Percentiles rank a stretch among this genome's conserved stretches.
Evolutionary conservation across 2,329 filamentous ascomycete genomes (phyloP).

Genomic region (Fonsecaea pedrosoi): DNA sequence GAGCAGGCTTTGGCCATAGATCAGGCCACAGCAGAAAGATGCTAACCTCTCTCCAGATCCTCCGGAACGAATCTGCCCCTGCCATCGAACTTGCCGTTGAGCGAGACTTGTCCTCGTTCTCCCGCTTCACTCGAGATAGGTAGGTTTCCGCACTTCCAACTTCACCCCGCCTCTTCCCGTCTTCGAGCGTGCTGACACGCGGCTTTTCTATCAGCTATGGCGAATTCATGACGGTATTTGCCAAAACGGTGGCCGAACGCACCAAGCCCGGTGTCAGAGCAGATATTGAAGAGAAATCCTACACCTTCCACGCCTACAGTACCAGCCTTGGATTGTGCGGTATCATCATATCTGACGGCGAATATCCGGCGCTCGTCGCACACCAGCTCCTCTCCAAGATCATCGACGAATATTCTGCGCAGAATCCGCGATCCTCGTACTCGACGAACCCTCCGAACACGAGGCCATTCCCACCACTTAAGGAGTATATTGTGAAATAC

Average conservation of each 20-base stretch:
- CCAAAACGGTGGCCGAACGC: slow-evolving; percentile 84
- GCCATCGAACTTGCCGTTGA: slow-evolving; percentile 77
- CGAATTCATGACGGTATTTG: slow-evolving; percentile 83
- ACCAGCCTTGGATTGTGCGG: slow-evolving; percentile 76
- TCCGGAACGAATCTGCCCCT: slow-evolving; percentile 79
- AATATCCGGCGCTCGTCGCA: slow-evolving; percentile 78
- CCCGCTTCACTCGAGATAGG: slow-evolving; percentile 77
- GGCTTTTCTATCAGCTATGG: slow-evolving; percentile 52
- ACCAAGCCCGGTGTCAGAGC: slow-evolving; percentile 82
- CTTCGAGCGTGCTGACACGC: slow-evolving; percentile 12
- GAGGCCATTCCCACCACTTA: slow-evolving; percentile 73
- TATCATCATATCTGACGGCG: slow-evolving; percentile 77
- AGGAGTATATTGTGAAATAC: slow-evolving; percentile 69
- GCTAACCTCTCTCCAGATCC: slow-evolving; percentile 62
- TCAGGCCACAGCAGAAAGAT: neutral
- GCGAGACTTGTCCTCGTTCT: slow-evolving; percentile 79
- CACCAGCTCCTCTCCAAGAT: slow-evolving; percentile 87
- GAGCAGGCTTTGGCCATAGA: slow-evolving; percentile 22
- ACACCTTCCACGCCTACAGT: slow-evolving; percentile 79
- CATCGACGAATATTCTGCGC: slow-evolving; percentile 82
- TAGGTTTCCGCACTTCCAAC: slow-evolving; percentile 47
- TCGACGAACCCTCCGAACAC: slow-evolving; percentile 58
- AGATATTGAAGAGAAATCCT: slow-evolving; percentile 82
- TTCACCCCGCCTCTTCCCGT: neutral
- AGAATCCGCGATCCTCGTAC: slow-evolving; percentile 75